Evolutionary conservation across 2,329 filamentous ascomycete species (phyloP).

Genomic region (Penicillium sp.): DNA sequence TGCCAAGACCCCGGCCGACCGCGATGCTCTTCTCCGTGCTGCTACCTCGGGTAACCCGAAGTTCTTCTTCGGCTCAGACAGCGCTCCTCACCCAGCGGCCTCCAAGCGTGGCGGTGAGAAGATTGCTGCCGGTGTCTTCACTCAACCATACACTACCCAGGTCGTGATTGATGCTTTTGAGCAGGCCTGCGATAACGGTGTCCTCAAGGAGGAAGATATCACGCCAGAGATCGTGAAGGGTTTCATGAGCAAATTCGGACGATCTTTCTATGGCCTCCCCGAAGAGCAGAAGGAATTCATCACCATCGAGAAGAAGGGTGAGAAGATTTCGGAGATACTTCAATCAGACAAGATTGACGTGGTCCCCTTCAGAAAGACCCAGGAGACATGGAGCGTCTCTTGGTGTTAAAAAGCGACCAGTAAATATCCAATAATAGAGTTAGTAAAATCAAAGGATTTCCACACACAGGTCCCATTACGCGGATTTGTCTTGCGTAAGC

Average conservation of each 20-base stretch:
- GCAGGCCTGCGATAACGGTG: slow-evolving; percentile 54
- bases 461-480: slow-evolving; percentile 5
- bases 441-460: slow-evolving; percentile 1
- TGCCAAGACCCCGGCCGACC: slow-evolving; percentile 69
- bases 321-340: slow-evolving; percentile 56
- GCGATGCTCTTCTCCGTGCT: slow-evolving; percentile 68
- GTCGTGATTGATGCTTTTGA: slow-evolving; percentile 60
- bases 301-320: slow-evolving; percentile 56
- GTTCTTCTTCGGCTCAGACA: slow-evolving; percentile 71
- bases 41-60: slow-evolving; percentile 55
- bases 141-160: slow-evolving; percentile 59
- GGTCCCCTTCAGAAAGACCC: slow-evolving; percentile 64
- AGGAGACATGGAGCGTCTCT: slow-evolving; percentile 49
- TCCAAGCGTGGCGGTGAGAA: slow-evolving; percentile 56
- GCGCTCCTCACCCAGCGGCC: slow-evolving; percentile 62
- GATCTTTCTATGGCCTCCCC: slow-evolving; percentile 58
- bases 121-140: slow-evolving; percentile 60
- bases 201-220: slow-evolving; percentile 55
- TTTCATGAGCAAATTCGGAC: slow-evolving; percentile 59
- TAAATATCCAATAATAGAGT: slow-evolving; percentile 9
- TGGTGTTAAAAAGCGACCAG: slow-evolving; percentile 29
- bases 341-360: slow-evolving; percentile 59
- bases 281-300: slow-evolving; percentile 52
- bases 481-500: slow-evolving; percentile 30
- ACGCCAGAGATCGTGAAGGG: slow-evolving; percentile 55